Evolutionary conservation across 116 monocot genomes (phyloP).

Genomic region (Papilionanthe hybrid): DNA sequence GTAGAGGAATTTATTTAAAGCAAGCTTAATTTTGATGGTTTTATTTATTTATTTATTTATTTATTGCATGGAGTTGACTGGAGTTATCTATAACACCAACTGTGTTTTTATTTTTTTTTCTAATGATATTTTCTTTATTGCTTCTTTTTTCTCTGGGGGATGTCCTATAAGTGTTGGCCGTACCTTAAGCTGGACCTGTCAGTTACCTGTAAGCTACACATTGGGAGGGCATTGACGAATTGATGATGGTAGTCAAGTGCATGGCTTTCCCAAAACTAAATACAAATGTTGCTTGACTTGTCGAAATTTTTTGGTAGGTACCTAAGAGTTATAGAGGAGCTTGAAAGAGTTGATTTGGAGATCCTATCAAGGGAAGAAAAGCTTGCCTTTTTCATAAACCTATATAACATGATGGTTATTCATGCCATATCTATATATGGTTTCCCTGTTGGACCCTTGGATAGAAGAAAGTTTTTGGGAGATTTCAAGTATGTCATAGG

Average conservation of each 20-base stretch:
- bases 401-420: constrained; percentile 93
- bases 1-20: not conserved
- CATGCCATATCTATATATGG: constrained; percentile 73
- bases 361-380: constrained; percentile 77
- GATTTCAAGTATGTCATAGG: constrained; percentile 85
- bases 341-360: constrained; percentile 74
- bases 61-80: not conserved
- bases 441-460: constrained; percentile 56
- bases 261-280: no score
- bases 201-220: no score
- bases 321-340: constrained; percentile 71
- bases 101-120: not conserved
- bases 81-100: not conserved
- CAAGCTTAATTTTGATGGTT: not conserved
- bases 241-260: no score
- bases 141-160: not conserved
- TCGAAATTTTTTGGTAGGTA: constrained; percentile 35
- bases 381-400: constrained; percentile 90
- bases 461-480: constrained; percentile 70
- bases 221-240: no score
- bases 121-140: not conserved
- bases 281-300: not conserved
- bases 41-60: not conserved
- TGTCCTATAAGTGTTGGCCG: not conserved
- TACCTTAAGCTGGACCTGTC: not conserved